These are phyloP conservation scores for Coemansia reversa DNA, from an alignment of 192 early-diverging fungal genomes.

Conservation along the genomic window DNA sequence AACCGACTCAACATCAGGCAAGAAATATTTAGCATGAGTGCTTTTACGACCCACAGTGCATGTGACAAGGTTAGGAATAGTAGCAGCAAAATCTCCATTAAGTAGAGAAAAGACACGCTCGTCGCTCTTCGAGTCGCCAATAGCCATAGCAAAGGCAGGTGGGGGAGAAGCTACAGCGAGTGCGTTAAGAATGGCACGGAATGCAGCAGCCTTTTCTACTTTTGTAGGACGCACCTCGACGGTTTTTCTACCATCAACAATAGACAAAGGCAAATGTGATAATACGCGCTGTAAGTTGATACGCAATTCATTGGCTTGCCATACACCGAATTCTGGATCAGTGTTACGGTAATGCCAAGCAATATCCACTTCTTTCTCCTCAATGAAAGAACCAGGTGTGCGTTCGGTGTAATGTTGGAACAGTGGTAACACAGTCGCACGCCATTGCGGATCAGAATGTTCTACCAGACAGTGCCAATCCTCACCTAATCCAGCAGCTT, in stretches of 20 bases:
- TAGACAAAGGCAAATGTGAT: constrained; percentile 88
- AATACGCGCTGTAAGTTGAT: constrained; percentile 96
- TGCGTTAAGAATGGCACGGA: constrained; percentile 84
- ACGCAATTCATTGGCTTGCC: constrained; percentile 98
- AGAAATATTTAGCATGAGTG: constrained; percentile 86
- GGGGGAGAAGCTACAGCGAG: constrained; percentile 37
- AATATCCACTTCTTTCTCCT: constrained; percentile 98
- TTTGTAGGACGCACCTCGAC: constrained; percentile 91
- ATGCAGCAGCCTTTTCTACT: constrained; percentile 90
- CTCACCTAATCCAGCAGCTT: constrained; percentile 23
- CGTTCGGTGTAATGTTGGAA: constrained; percentile 98
- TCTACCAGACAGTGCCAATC: constrained; percentile 87
- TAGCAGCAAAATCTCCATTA: constrained; percentile 41
- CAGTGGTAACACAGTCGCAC: constrained; percentile 86
- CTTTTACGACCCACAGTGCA: constrained; percentile 98
- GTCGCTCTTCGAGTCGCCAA: constrained; percentile 96
- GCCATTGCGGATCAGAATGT: constrained; percentile 88
- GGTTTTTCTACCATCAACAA: constrained; percentile 95
- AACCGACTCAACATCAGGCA: constrained; percentile 68
- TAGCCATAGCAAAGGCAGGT: constrained; percentile 62
- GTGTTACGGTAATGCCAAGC: constrained; percentile 99
- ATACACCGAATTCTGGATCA: constrained; percentile 90
- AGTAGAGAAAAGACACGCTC: constrained; percentile 84
- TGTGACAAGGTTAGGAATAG: constrained; percentile 58
- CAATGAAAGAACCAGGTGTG: constrained; percentile 96